Base-by-base conservation (phyloP, 371 early-diverging fungal species). In the Mucor circinelloides region DNA sequence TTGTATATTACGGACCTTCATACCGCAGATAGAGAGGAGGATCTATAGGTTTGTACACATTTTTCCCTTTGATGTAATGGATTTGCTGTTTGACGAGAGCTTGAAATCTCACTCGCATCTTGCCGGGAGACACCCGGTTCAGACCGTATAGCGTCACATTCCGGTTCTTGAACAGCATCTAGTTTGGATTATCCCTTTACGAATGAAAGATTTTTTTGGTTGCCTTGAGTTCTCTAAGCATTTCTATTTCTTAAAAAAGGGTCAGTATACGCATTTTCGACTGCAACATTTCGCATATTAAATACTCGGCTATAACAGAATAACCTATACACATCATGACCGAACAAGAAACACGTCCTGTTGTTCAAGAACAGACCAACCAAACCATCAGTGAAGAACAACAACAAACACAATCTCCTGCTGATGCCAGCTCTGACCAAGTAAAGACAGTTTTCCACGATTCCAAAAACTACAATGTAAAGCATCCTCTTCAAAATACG, bases 401-500 rank as follows among this genome's bases (percentile, higher is more conserved):
- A 54, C 34, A 36, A 52, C 32, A 52, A 32, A 32, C 32, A 34
- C 21, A 31, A 34, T 21, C 27, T 5, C 13, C 57, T n/a, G 23
- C 21, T 12, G 55, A 46, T 13, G 42, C 28, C 23, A 27, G 90
- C 89, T 59, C 84, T 70, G 48, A 90, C 23, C 74, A 69, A 13
- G 88, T 73, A 31, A 89, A 72, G 65, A 94, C 89, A 3, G 95
- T 93, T 7, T 31, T 90, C 90, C 46, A 94, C 70, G 76, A 87
- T 82, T 25, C 87, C 69, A 23, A 79, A 59, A 28, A 92, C 76
- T 94, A 89, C 78, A 92, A 90, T 67, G 89, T 90, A 21, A 93
- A 93, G 85, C 97, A 98, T 80, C 93, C 93, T 63, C 90, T 97
- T 54, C 88, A 96, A 78, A 80, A 89, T 68, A 78, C 82, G 28